These are phyloP conservation scores for Fusarium newnesense DNA, from an alignment of 2,329 filamentous ascomycete genomes.

Conservation along the genomic window DNA sequence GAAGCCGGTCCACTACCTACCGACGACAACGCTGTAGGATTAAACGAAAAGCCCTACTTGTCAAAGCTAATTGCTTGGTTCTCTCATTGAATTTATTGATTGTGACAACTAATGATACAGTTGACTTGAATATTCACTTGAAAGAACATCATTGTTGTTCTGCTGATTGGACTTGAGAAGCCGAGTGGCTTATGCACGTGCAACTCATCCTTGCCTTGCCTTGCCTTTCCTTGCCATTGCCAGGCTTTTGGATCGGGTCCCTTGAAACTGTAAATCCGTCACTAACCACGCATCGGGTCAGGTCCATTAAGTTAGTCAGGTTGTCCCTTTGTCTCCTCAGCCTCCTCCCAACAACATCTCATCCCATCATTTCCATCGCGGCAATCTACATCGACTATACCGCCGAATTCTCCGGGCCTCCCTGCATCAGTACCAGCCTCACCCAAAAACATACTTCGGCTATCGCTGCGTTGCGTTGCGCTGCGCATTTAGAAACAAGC, in stretches of 20 bases:
- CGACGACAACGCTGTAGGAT: slow-evolving; percentile 2
- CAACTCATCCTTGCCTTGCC: slow-evolving; percentile 27
- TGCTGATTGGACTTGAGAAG: neutral
- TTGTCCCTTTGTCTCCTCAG: slow-evolving; percentile 29
- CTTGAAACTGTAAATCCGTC: slow-evolving; percentile 39
- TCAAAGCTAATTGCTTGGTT: neutral
- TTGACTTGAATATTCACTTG: too few relatives aligned
- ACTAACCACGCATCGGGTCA: slow-evolving; percentile 26
- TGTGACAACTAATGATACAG: neutral
- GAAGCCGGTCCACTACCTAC: slow-evolving; percentile 17
- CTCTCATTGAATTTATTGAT: neutral
- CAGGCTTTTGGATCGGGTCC: slow-evolving; percentile 20
- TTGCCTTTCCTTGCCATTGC: slow-evolving; percentile 11
- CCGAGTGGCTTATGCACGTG: slow-evolving; percentile 35
- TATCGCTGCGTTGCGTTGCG: slow-evolving; percentile 9
- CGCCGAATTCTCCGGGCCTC: neutral
- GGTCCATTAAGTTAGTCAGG: slow-evolving; percentile 14
- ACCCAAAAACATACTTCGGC: neutral
- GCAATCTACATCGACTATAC: slow-evolving; percentile 17
- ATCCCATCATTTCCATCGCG: neutral
- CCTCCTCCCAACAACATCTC: slow-evolving; percentile 26
- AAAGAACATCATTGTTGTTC: neutral
- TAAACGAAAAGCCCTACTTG: slow-evolving; percentile 3
- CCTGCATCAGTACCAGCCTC: slow-evolving; percentile 8
- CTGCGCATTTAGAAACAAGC: slow-evolving; percentile 15